Evolutionary conservation across 1,139 yeast genomes (phyloP), one percentile per base, ranked within the genome.

Genomic region (Nadsonia commutata): DNA sequence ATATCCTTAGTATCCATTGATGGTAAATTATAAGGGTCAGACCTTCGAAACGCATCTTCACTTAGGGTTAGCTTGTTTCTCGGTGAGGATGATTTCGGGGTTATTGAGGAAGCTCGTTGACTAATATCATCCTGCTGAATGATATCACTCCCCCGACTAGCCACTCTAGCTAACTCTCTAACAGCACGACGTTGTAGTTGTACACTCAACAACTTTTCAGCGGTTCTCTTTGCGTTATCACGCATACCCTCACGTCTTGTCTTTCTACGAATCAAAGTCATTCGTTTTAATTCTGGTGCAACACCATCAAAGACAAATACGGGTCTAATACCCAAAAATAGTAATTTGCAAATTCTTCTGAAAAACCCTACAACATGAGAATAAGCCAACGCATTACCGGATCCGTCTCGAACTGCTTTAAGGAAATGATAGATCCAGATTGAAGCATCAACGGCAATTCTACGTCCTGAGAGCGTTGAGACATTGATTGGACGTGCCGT

Each of bases 221-320:
- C 98, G 0, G 94, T 80, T 47, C 73, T 74, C 31, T 71, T 63
- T 1, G 88, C 80, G 47, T 73, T 74, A 46, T 81, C 88, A 46
- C 79, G 64, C 45, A 84, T 73, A 2, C 86, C 94, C 52, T 78
- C 80, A 40, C 96, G 66, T 48, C 82, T 65, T 51, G 80, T 82
- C 50, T 77, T 72, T 52, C 96, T 70, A 48, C 73, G 70, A 27
- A 68, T 67, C 18, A 88, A 80, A 0, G 96, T 88, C 45, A 77
- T 75, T 49, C 79, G 67, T 63, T 93, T 93, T 55, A 90, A 64
- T 1, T 71, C 71, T 0, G 98, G 98, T 0, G 95, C 97, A 1
- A 94, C 95, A 18, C 99, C 99, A 64, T 93, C 99, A 65, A 93
- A 93, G 0, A 93, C 95, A 68, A 93, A 93, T 11, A 93, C 82